Conservation (phyloP, 108 stramenopile species). For the Skeletonema grethae region DNA sequence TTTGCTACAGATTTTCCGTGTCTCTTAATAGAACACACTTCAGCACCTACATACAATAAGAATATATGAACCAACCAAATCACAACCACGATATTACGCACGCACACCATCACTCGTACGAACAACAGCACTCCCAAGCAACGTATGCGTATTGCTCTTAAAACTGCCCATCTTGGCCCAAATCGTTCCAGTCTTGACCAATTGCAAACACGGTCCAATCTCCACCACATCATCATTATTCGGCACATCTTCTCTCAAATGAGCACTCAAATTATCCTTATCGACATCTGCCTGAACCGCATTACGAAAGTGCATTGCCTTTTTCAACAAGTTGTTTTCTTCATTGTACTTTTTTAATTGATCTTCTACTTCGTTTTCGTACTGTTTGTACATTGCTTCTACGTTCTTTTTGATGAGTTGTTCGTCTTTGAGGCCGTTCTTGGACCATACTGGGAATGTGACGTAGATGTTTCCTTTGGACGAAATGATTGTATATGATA, state of each 20-base stretch:
- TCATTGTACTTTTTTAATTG: slow-evolving; percentile 6
- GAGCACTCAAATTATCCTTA: not conserved
- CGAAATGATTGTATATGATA: not conserved
- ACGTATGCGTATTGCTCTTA: not conserved
- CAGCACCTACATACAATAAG: not conserved
- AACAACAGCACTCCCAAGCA: slow-evolving; percentile 5
- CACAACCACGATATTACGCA: not conserved
- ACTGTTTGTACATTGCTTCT: not conserved
- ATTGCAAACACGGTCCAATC: not conserved
- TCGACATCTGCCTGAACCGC: slow-evolving; percentile 11
- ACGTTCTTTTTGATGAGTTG: not conserved
- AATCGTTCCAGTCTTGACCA: slow-evolving; percentile 12
- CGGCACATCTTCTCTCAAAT: not conserved
- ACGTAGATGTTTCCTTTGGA: slow-evolving; percentile 3
- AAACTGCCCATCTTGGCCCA: slow-evolving; percentile 9
- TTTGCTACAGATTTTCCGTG: no score
- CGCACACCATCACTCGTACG: not conserved
- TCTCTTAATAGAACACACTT: not conserved
- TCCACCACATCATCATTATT: slow-evolving; percentile 8
- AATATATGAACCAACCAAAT: not conserved
- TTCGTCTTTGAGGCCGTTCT: not conserved
- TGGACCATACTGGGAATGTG: not conserved
- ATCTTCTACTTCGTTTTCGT: not conserved
- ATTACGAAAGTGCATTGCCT: slow-evolving; percentile 21
- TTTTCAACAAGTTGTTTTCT: slow-evolving; percentile 13